Evolutionary conservation across 192 early-diverging fungal species (phyloP).

Genomic region (Entomortierella chlamydospora): DNA sequence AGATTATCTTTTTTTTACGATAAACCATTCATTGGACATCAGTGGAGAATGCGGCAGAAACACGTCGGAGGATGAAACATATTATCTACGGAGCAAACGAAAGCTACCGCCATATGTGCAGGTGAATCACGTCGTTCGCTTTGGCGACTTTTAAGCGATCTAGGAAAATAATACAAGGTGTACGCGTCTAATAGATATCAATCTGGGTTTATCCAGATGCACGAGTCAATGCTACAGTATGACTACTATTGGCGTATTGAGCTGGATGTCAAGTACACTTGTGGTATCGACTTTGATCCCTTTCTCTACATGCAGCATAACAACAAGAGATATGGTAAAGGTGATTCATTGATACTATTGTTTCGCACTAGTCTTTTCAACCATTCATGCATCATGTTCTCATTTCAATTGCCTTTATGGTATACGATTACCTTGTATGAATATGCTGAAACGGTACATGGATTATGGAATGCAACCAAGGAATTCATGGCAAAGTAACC

Average conservation of each 20-base stretch:
- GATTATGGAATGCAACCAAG: conserved; percentile 76
- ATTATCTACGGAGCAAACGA: conserved; percentile 73
- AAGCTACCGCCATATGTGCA: conserved; percentile 84
- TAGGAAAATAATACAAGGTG: neutral
- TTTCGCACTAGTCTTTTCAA: neutral
- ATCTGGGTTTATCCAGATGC: conserved; percentile 83
- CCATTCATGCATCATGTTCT: neutral
- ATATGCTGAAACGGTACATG: conserved; percentile 73
- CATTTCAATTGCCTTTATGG: conserved; percentile 68
- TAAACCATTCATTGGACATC: too few relatives aligned
- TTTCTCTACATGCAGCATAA: conserved; percentile 83
- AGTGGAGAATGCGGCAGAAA: conserved; percentile 61
- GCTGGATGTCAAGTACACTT: conserved; percentile 83
- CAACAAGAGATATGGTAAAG: conserved; percentile 78
- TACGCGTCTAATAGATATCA: conserved; percentile 59
- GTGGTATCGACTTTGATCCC: conserved; percentile 87
- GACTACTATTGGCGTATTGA: conserved; percentile 94
- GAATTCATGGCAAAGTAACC: conserved; percentile 63
- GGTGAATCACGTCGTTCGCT: conserved; percentile 37
- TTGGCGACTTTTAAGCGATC: neutral
- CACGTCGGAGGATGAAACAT: conserved; percentile 63
- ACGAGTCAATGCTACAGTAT: conserved; percentile 72
- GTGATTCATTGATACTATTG: neutral
- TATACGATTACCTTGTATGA: conserved; percentile 83
- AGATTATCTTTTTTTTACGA: too few relatives aligned